These are phyloP conservation scores for Fusarium nematophilum DNA, from an alignment of 2,329 filamentous ascomycete genomes.

Conservation along the genomic window DNA sequence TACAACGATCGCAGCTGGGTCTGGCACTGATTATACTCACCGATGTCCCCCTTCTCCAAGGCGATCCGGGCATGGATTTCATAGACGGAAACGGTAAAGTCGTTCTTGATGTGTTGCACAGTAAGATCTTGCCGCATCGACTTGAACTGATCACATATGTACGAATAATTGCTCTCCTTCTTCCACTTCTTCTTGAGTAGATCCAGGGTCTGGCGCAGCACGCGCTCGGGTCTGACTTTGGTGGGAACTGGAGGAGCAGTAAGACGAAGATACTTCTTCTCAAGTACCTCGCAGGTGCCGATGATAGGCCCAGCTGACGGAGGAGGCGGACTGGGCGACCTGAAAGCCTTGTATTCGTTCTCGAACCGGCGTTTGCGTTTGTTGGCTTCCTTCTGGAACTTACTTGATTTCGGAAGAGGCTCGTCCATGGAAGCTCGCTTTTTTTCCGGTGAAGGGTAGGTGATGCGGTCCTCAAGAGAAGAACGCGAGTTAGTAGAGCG, in stretches of 20 bases:
- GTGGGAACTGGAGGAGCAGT: conserved; percentile 90
- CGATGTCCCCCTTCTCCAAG: conserved; percentile 96
- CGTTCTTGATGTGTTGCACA: conserved; percentile 95
- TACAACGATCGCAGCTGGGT: conserved; percentile 96
- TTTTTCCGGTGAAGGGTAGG: conserved; percentile 63
- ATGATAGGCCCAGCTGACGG: conserved; percentile 78
- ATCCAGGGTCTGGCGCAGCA: conserved; percentile 87
- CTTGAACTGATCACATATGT: conserved; percentile 99
- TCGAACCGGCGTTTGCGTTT: conserved; percentile 92
- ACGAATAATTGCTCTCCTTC: conserved; percentile 91
- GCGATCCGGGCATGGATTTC: conserved; percentile 98
- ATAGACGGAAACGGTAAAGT: conserved; percentile 96
- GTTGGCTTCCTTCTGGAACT: conserved; percentile 91
- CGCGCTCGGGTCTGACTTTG: conserved; percentile 83
- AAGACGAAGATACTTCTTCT: conserved; percentile 95
- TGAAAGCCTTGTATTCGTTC: conserved; percentile 68
- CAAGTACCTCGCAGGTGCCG: conserved; percentile 83
- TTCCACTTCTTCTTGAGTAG: conserved; percentile 95
- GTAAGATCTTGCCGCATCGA: conserved; percentile 97
- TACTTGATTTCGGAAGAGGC: conserved; percentile 73
- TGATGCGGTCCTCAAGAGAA: conserved; percentile 80
- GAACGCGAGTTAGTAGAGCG: conserved; percentile 72
- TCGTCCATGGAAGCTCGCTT: conserved; percentile 60
- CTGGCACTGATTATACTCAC: conserved; percentile 99
- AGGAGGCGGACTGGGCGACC: conserved; percentile 67